Base-by-base conservation (phyloP, 2,329 filamentous ascomycete genomes). In the Cercospora sp. region DNA sequence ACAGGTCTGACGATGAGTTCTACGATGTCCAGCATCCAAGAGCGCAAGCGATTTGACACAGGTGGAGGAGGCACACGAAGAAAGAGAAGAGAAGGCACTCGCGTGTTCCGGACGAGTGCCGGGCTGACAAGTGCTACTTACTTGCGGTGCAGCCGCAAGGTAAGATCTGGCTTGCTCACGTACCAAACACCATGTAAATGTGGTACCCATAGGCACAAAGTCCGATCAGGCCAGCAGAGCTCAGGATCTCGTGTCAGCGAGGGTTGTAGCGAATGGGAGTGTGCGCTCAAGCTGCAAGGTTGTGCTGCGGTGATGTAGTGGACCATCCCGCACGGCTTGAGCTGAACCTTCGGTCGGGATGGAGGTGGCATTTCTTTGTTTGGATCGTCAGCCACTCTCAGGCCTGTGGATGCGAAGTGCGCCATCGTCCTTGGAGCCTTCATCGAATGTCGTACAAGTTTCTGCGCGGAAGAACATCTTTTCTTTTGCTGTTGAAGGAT, bases 251-350 rank as follows among this genome's bases (percentile, higher is more conserved):
- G 60, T 51, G 30, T 39, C 31, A 55, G 42, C 33, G 48, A 45
- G 60, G 28, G 39, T 33, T 39, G 60, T 33, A 63, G 36, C 65
- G 60, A 67, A 67, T 67, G 26, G 60, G 57, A 65, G 64, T 33
- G 55, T 18, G 33, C 30, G 28, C 48, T 48, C 12, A 23, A 55
- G 55, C 60, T 67, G 64, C 61, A 70, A 65, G 69, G 61, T 31
- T 59, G 55, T 20, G 62, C 65, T 64, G 64, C 60, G 60, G 60
- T 65, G 67, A 63, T 55, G 58, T 60, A 10, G 58, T 64, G 57
- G 60, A 63, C 58, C 48, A 61, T 63, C 51, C 57, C 48, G 61
- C 65, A 61, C 23, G 60, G 48, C 51, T 60, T 60, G 60, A 45
- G 51, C 23, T 60, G 57, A 67, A 67, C 60, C 65, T 64, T 67